A percentile compares a stretch with the other conserved stretches of the same genome.
phyloP scores from a whole-genome alignment of 441 rosid species.

The Corymbia citriodora region DNA sequence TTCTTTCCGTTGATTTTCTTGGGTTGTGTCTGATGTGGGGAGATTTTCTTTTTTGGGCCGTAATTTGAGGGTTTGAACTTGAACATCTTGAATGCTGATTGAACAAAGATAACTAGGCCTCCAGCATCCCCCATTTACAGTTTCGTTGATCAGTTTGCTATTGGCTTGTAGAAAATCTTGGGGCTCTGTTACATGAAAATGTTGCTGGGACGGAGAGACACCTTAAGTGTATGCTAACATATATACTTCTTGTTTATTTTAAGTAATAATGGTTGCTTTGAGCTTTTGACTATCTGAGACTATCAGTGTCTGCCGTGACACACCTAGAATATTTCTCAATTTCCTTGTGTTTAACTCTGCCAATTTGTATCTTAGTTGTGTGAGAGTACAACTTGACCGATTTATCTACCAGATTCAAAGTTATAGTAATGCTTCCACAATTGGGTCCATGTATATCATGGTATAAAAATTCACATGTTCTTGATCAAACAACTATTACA shows the following conservation, averaged over 20 bases:
- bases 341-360: background rate
- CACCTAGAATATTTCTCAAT: background rate
- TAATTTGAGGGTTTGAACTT: background rate
- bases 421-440: background rate
- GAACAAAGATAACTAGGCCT: background rate
- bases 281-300: background rate
- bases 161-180: background rate
- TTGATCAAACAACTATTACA: background rate
- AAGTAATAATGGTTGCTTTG: background rate
- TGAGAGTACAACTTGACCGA: background rate
- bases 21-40: background rate
- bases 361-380: background rate
- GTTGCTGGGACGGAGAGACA: background rate
- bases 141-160: background rate
- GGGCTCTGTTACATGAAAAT: background rate
- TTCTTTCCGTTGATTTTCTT: background rate
- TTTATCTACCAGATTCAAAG: background rate
- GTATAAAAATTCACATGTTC: background rate
- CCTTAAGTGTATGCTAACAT: background rate
- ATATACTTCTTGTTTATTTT: background rate
- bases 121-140: background rate
- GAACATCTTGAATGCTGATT: background rate
- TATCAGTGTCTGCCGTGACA: background rate
- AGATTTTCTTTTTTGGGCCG: background rate
- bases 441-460: background rate